phyloP scores from a whole-genome alignment of 2,329 filamentous ascomycete genomes.

The Arachnomyces sp. region DNA sequence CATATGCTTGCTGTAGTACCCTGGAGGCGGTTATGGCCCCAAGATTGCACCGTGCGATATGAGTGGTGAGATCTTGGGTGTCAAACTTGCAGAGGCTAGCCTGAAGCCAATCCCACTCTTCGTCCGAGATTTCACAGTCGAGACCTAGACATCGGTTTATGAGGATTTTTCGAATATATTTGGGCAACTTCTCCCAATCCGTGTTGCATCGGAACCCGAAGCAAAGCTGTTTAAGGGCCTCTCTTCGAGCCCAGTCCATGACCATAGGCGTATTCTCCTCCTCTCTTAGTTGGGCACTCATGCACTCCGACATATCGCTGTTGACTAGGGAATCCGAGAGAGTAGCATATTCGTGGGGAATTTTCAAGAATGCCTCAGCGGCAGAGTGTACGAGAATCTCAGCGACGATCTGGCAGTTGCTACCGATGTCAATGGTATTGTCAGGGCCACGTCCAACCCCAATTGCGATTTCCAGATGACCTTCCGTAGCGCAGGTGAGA shows the following conservation, averaged over 20 bases:
- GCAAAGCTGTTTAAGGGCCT: conserved; percentile 41
- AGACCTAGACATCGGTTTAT: conserved; percentile 40
- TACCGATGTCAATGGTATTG: conserved; percentile 24
- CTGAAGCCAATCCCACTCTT: conserved; percentile 38
- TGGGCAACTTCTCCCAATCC: conserved; percentile 44
- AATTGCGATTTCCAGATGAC: conserved; percentile 24
- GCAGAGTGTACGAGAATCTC: conserved; percentile 32
- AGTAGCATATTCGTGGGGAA: conserved; percentile 30
- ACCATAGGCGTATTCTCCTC: conserved; percentile 31
- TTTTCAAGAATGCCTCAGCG: conserved; percentile 25
- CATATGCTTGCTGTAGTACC: conserved; percentile 24
- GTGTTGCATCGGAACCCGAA: conserved; percentile 43
- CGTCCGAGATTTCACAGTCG: conserved; percentile 31
- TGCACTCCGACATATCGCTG: conserved; percentile 26
- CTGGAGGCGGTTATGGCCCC: conserved; percentile 32
- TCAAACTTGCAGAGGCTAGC: conserved; percentile 30
- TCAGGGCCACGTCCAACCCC: conserved; percentile 24
- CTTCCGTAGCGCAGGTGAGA: conserved; percentile 23
- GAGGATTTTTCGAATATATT: conserved; percentile 38
- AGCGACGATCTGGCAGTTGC: conserved; percentile 31
- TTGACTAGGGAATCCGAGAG: conserved; percentile 27
- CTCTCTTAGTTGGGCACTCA: conserved; percentile 25
- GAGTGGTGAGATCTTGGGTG: conserved; percentile 30
- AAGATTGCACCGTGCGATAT: conserved; percentile 43
- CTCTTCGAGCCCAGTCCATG: conserved; percentile 34